Percentiles rank a stretch among this genome's conserved stretches.
phyloP scores from a whole-genome alignment of 2,329 filamentous ascomycete species.

The Fusarium subglutinans region DNA sequence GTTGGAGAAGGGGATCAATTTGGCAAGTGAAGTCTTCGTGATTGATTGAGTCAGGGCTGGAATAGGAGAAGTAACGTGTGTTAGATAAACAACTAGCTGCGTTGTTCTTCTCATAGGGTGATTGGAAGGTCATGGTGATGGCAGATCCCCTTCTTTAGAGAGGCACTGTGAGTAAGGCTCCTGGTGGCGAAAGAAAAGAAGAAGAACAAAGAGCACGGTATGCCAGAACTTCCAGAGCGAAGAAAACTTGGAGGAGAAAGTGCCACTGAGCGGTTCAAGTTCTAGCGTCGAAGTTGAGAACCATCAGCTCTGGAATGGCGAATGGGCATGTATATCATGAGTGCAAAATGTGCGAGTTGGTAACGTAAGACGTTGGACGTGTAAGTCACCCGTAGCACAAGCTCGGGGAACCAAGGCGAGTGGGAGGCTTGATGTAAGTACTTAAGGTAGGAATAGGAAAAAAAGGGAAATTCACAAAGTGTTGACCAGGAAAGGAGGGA shows the following conservation, averaged over 20 bases:
- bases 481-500: not conserved
- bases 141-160: not conserved
- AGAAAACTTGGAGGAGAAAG: not conserved
- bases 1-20: conserved; percentile 27
- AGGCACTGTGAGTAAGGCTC: not conserved
- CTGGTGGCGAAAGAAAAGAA: not conserved
- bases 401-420: not conserved
- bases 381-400: conserved; percentile 19
- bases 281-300: not conserved
- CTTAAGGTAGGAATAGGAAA: not conserved
- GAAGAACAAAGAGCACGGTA: not conserved
- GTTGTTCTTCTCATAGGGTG: not conserved
- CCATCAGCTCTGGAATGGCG: not conserved
- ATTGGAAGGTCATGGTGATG: conserved; percentile 5
- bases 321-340: not conserved
- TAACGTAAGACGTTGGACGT: conserved; percentile 14
- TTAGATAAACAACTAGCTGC: not conserved
- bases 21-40: conserved; percentile 3
- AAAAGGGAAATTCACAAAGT: not conserved
- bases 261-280: not conserved
- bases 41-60: not conserved
- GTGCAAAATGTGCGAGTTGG: not conserved
- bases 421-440: not conserved
- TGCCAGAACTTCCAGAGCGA: not conserved
- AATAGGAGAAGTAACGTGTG: not conserved